Evolutionary conservation across 768 basidiomycete genomes (phyloP).

Genomic region (Tricholoma terreum): DNA sequence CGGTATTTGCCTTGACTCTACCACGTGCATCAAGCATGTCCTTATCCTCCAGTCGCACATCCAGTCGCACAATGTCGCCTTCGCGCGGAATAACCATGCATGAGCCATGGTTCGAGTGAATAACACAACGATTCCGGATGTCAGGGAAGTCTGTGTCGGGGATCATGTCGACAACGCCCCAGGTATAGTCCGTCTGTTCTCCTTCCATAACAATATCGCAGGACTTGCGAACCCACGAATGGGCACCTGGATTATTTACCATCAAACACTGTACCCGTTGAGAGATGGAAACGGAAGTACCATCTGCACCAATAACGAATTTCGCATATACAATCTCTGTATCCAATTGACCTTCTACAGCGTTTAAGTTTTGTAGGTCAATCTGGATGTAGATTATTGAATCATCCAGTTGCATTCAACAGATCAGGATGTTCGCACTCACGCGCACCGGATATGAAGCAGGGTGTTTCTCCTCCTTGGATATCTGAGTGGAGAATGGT

Average conservation of each 20-base stretch:
- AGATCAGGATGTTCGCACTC: constrained; percentile 9
- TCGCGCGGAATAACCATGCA: constrained; percentile 77
- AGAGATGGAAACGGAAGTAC: constrained; percentile 27
- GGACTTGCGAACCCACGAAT: constrained; percentile 77
- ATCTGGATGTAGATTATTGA: constrained; percentile 31
- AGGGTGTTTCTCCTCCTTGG: constrained; percentile 39
- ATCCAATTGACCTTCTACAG: constrained; percentile 28
- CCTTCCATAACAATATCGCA: constrained; percentile 72
- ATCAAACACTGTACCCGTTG: not conserved
- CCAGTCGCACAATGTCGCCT: constrained; percentile 63
- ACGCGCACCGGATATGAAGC: constrained; percentile 36
- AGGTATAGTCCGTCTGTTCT: constrained; percentile 73
- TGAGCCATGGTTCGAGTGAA: constrained; percentile 69
- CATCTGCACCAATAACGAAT: constrained; percentile 77
- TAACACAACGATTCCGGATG: constrained; percentile 57
- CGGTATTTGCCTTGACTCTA: constrained; percentile 50
- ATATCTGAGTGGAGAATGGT: constrained; percentile 48
- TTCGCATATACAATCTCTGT: constrained; percentile 65
- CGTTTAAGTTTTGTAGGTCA: constrained; percentile 40
- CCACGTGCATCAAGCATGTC: constrained; percentile 44
- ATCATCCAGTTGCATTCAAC: not conserved
- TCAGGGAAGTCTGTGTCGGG: constrained; percentile 79
- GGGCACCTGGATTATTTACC: constrained; percentile 49
- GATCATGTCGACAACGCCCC: constrained; percentile 77
- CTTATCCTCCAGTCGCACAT: constrained; percentile 59